Base-by-base conservation (phyloP, 805 yeast genomes). In the Schizosaccharomyces japonicus region DNA sequence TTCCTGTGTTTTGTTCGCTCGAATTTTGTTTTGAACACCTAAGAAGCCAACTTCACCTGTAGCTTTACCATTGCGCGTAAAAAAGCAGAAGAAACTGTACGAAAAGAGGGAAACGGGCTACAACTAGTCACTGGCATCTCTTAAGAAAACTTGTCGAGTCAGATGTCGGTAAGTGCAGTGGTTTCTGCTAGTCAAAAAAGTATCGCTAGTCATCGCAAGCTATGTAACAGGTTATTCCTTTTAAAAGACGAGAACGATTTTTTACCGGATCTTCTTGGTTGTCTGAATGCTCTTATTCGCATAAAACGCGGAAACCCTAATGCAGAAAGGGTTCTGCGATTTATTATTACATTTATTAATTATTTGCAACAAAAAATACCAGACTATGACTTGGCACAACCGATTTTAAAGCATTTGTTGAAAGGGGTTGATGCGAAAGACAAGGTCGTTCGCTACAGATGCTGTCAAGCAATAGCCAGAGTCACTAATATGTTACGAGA, bases 391-490 rank as follows among this genome's bases (percentile, higher is more conserved):
- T 54, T 50, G 10, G 53, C 62, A 36, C 63, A 59, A 48, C 66
- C 3, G 67, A 59, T 83, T 27, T 68, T 82, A 1, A 66, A 72
- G 19, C 87, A 80, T 59, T 61, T 84, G 32, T 60, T 80, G n/a
- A 67, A 76, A 50, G 95, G 95, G 1, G 67, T 80, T 1, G 81
- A 77, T 51, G 79, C 94, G 10, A 72, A 72, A 53, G 79, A 80
- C 57, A 75, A 72, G 55, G 72, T 69, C 49, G 95, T 87, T 1
- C 64, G 98, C 45, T 84, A 70, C 60, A 67, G 95, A 51, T 79
- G 75, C 6, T 77, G 80, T 33, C 94, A 82, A 57, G 63, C 82
- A 26, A 63, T 82, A 45, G 80, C 85, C 1, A 73, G 74, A 45
- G 63, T 78, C 17, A 75, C 87, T 62, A 73, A 75, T 54, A 73